phyloP scores from a whole-genome alignment of 768 basidiomycete genomes.

The Phylloporus sp. region DNA sequence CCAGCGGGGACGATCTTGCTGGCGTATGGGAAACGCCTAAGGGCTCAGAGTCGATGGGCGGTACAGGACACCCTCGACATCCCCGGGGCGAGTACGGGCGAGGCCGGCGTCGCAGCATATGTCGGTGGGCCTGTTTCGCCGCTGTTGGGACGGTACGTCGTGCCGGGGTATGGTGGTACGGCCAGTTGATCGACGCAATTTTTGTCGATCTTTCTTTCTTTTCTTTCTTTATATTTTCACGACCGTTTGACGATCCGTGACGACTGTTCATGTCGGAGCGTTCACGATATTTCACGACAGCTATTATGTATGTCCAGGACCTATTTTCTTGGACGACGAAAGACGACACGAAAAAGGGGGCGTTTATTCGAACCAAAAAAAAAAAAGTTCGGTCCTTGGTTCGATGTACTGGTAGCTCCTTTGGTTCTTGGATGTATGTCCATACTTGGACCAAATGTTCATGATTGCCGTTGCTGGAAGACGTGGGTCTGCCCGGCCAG shows the following conservation, averaged over 20 bases:
- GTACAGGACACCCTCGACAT: conserved; percentile 12
- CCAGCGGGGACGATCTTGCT: conserved; percentile 18
- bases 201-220: not conserved
- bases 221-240: not conserved
- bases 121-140: conserved; percentile 6
- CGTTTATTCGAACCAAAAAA: no score
- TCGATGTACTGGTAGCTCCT: not conserved
- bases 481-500: no score
- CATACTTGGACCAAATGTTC: no score
- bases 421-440: no score
- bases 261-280: not conserved
- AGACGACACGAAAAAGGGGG: not conserved
- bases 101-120: not conserved
- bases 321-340: not conserved
- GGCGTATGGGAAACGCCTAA: conserved; percentile 18
- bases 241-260: not conserved
- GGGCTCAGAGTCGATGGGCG: conserved; percentile 25
- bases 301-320: not conserved
- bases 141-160: conserved; percentile 9
- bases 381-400: not conserved
- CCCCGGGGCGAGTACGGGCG: not conserved
- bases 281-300: not conserved
- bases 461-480: no score
- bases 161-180: conserved; percentile 17
- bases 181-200: conserved; percentile 1